These are phyloP conservation scores for Rhytidhysteron rufulum DNA, from an alignment of 2,329 filamentous ascomycete species.

Conservation along the genomic window DNA sequence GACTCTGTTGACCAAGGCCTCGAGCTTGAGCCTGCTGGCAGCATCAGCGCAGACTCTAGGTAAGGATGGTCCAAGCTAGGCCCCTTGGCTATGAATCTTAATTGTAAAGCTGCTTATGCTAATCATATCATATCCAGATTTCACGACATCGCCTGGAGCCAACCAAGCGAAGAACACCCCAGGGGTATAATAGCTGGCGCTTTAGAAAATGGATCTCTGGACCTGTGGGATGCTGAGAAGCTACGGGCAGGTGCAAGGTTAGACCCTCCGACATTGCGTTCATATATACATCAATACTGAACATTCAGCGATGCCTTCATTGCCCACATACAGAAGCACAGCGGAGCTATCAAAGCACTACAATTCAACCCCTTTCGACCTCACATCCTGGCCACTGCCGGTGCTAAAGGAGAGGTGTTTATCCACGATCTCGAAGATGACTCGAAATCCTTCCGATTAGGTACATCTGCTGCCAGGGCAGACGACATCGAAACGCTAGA, in stretches of 20 bases:
- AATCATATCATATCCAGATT: constrained; percentile 68
- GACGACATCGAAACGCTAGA: constrained; percentile 96
- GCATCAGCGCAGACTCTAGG: constrained; percentile 86
- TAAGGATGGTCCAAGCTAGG: constrained; percentile 47
- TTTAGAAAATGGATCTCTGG: constrained; percentile 88
- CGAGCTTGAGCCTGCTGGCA: constrained; percentile 81
- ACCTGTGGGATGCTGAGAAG: constrained; percentile 86
- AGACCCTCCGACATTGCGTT: constrained; percentile 42
- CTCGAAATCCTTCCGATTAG: constrained; percentile 80
- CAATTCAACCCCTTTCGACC: constrained; percentile 95
- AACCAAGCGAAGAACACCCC: constrained; percentile 71
- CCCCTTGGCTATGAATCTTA: no score
- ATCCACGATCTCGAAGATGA: constrained; percentile 93
- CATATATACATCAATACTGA: constrained; percentile 22
- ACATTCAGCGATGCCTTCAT: constrained; percentile 67
- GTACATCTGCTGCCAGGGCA: constrained; percentile 80
- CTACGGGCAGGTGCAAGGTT: constrained; percentile 52
- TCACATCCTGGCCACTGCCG: constrained; percentile 87
- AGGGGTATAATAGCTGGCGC: constrained; percentile 91
- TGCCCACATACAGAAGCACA: constrained; percentile 84
- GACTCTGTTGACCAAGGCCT: constrained; percentile 70
- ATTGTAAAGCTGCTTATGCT: constrained; percentile 1
- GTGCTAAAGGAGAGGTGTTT: constrained; percentile 92
- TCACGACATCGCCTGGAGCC: constrained; percentile 94
- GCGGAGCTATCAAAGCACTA: constrained; percentile 84